Evolutionary conservation across 108 stramenopile species (phyloP).

Genomic region (Nitzschia sp.): DNA sequence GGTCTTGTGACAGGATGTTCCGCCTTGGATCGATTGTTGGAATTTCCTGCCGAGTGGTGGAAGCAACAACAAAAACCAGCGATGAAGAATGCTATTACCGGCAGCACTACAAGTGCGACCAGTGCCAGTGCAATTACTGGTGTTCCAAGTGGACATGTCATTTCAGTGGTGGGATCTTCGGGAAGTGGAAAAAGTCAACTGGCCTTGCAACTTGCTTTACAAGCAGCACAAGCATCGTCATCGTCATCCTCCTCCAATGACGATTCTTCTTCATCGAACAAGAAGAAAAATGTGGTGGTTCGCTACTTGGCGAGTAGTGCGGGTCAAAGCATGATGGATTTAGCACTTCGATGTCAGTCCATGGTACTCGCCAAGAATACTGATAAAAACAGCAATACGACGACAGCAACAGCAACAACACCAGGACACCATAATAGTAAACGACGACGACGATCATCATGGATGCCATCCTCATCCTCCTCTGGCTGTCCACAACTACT

Average conservation of each 20-base stretch:
- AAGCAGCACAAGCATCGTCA: neutral
- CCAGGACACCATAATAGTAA: neutral
- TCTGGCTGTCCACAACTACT: too few species aligned
- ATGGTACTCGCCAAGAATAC: neutral
- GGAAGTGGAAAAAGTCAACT: conserved; percentile 5
- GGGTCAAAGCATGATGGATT: neutral
- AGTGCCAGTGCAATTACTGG: conserved; percentile 17
- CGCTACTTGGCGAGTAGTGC: conserved; percentile 9
- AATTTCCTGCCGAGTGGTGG: conserved; percentile 18
- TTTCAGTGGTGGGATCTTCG: conserved; percentile 4
- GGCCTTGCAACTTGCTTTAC: neutral
- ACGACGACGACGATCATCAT: neutral
- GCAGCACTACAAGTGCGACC: neutral
- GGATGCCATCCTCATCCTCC: too few species aligned
- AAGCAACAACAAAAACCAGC: neutral
- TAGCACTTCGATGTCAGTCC: conserved; percentile 4
- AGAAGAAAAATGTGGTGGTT: neutral
- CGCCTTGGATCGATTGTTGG: conserved; percentile 17
- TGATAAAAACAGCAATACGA: neutral
- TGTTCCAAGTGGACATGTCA: neutral
- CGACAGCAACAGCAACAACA: conserved; percentile 3
- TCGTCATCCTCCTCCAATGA: neutral
- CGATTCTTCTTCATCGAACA: neutral
- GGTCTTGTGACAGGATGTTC: conserved; percentile 21
- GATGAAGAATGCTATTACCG: neutral